phyloP scores from a whole-genome alignment of 1,284 basidiomycete genomes.

The Boletellus dicymbophilus region DNA sequence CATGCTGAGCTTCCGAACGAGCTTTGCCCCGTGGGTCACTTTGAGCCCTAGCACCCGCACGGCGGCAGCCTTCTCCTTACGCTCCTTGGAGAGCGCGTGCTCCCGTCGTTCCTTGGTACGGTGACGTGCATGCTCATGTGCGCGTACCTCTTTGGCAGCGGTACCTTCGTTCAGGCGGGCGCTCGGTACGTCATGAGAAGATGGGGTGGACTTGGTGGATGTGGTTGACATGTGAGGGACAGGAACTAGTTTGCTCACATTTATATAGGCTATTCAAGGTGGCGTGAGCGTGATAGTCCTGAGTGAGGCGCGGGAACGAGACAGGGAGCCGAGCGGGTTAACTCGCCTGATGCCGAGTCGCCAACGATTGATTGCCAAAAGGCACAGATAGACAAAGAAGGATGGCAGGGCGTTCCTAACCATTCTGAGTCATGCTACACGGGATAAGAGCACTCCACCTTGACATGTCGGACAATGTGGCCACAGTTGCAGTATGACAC shows the following conservation, averaged over 20 bases:
- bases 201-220: conserved; percentile 18
- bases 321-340: conserved; percentile 20
- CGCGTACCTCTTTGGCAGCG: conserved; percentile 28
- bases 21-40: conserved; percentile 19
- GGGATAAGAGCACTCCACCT: conserved; percentile 25
- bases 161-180: conserved; percentile 17
- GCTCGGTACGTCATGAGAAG: conserved; percentile 20
- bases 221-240: conserved; percentile 31
- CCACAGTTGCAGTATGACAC: conserved; percentile 3
- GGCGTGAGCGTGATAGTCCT: conserved; percentile 28
- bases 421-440: conserved; percentile 19
- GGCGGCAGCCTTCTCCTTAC: conserved; percentile 29
- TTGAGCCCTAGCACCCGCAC: conserved; percentile 24
- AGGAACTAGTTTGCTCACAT: conserved; percentile 5
- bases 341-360: not conserved
- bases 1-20: conserved; percentile 28
- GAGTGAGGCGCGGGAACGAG: conserved; percentile 27
- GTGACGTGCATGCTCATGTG: conserved; percentile 34
- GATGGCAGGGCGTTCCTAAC: conserved; percentile 10
- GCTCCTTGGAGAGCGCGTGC: conserved; percentile 31
- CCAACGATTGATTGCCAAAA: not conserved
- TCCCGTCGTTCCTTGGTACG: conserved; percentile 34
- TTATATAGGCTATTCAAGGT: conserved; percentile 33
- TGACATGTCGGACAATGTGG: conserved; percentile 13
- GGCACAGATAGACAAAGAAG: conserved; percentile 5